These are phyloP conservation scores for Podospora didyma DNA, from an alignment of 495 filamentous ascomycete species.

Conservation along the genomic window DNA sequence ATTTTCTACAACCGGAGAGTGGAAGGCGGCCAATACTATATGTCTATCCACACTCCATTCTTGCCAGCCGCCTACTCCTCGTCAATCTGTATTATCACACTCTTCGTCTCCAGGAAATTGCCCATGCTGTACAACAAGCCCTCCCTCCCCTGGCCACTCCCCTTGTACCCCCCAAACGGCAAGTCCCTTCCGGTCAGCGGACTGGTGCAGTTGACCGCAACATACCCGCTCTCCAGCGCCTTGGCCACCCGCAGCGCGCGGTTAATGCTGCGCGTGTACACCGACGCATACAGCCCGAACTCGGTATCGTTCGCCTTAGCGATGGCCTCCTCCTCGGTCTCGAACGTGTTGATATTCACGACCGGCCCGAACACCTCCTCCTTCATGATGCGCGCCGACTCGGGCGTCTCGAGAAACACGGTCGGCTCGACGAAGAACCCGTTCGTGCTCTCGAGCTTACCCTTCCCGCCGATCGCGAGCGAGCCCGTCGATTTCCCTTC, in stretches of 20 bases:
- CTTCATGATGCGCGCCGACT: slow-evolving; percentile 58
- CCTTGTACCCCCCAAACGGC: slow-evolving; percentile 43
- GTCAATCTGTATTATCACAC: slow-evolving; percentile 32
- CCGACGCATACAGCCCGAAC: slow-evolving; percentile 67
- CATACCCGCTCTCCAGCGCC: slow-evolving; percentile 60
- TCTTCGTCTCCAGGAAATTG: slow-evolving; percentile 49
- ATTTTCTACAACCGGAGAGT: neutral
- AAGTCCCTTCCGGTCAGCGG: slow-evolving; percentile 33
- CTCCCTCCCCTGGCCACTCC: slow-evolving; percentile 38
- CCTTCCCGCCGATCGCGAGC: slow-evolving; percentile 24
- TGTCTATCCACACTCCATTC: neutral
- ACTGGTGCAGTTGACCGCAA: slow-evolving; percentile 41
- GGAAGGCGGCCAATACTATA: too few relatives aligned
- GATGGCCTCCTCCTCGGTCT: slow-evolving; percentile 60
- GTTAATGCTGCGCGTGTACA: slow-evolving; percentile 69
- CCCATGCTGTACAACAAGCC: slow-evolving; percentile 40
- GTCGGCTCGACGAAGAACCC: slow-evolving; percentile 61
- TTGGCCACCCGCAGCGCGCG: slow-evolving; percentile 64
- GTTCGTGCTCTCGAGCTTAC: slow-evolving; percentile 17
- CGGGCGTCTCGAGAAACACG: slow-evolving; percentile 65
- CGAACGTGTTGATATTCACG: slow-evolving; percentile 65
- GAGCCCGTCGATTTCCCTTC: slow-evolving; percentile 30
- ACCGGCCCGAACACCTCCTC: slow-evolving; percentile 61
- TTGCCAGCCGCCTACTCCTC: slow-evolving; percentile 6
- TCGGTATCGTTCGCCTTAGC: slow-evolving; percentile 68